phyloP scores from a whole-genome alignment of 2,329 filamentous ascomycete species.

The Fusarium sp. region DNA sequence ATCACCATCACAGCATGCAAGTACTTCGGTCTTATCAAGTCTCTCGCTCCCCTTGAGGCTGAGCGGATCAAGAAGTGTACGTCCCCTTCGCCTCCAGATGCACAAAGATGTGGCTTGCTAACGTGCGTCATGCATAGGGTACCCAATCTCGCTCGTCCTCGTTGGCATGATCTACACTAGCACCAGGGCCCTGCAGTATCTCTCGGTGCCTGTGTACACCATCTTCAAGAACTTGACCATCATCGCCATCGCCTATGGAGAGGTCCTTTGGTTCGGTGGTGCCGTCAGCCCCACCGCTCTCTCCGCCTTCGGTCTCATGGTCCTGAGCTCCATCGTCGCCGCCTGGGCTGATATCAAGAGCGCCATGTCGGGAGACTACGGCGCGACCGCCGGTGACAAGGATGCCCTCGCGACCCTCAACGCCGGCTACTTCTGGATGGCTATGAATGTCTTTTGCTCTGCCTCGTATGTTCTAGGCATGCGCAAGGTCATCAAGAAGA shows the following conservation, averaged over 20 bases:
- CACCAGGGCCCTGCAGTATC: conserved; percentile 94
- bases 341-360: conserved; percentile 98
- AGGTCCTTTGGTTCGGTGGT: conserved; percentile 98
- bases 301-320: conserved; percentile 96
- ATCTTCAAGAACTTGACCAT: conserved; percentile 99
- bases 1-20: conserved; percentile 86
- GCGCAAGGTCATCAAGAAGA: conserved; percentile 99
- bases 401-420: conserved; percentile 90
- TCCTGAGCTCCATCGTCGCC: conserved; percentile 91
- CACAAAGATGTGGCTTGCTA: not conserved
- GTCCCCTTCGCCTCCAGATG: conserved; percentile 43
- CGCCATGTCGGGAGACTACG: conserved; percentile 72
- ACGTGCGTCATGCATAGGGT: conserved; percentile 71
- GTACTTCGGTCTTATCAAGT: conserved; percentile 82
- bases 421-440: conserved; percentile 97
- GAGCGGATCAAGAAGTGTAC: conserved; percentile 94
- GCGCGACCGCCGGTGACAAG: conserved; percentile 54
- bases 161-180: conserved; percentile 99
- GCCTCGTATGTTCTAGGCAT: conserved; percentile 91
- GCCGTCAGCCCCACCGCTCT: conserved; percentile 88
- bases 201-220: conserved; percentile 98
- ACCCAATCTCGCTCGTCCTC: conserved; percentile 93
- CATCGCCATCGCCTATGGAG: conserved; percentile 97
- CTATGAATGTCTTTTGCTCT: conserved; percentile 94
- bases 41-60: conserved; percentile 82